Conservation (phyloP, 352 stramenopile species). For the Halophytophthora polymorphica region DNA sequence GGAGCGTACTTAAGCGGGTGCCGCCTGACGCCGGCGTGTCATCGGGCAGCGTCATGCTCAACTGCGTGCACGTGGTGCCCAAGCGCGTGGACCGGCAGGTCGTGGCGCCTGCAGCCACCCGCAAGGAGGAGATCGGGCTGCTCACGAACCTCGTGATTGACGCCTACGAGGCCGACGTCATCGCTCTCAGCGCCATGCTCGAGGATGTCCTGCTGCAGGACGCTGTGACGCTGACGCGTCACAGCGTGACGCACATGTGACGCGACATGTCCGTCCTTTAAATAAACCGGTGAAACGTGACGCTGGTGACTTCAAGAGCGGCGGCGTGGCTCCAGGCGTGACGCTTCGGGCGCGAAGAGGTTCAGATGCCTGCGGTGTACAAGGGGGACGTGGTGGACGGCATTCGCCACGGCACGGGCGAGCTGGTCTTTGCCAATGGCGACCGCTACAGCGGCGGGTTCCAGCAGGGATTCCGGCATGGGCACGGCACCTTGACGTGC, state of each 20-base stretch:
- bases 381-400: slow-evolving; percentile 51
- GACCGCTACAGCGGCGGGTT: slow-evolving; percentile 73
- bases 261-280: too few relatives aligned
- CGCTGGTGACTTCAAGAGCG: too few relatives aligned
- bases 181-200: slow-evolving; percentile 41
- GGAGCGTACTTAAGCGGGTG: slow-evolving; percentile 49
- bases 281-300: too few relatives aligned
- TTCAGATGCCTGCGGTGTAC: slow-evolving; percentile 62
- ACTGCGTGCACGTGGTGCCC: slow-evolving; percentile 40
- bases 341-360: too few relatives aligned
- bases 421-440: slow-evolving; percentile 58
- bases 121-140: slow-evolving; percentile 31
- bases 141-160: slow-evolving; percentile 58
- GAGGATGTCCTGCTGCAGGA: slow-evolving; percentile 54
- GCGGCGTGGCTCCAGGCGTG: too few relatives aligned
- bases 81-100: slow-evolving; percentile 22
- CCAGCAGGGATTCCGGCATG: slow-evolving; percentile 51
- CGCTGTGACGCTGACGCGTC: too few relatives aligned
- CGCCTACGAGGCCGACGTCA: slow-evolving; percentile 50
- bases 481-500: slow-evolving; percentile 50
- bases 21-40: slow-evolving; percentile 18
- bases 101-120: slow-evolving; percentile 1
- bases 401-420: slow-evolving; percentile 49
- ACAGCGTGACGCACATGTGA: too few relatives aligned
- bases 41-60: slow-evolving; percentile 36